These are phyloP conservation scores for Nigrospora oryzae DNA, from an alignment of 2,329 filamentous ascomycete species.

Conservation along the genomic window DNA sequence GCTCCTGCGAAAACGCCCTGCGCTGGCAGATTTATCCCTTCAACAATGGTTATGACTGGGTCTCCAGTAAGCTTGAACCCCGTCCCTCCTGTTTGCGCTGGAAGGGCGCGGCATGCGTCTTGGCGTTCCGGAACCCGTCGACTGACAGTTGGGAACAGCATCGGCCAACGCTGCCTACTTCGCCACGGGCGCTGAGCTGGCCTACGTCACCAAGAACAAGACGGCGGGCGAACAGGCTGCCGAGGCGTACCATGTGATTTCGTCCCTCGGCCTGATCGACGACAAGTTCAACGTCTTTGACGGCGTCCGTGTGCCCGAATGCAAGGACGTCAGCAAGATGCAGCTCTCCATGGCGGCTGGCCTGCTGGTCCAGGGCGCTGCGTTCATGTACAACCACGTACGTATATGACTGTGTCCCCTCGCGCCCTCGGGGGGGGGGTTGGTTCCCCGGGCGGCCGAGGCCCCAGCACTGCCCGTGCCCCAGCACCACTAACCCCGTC, in stretches of 20 bases:
- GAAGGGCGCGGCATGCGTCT: neutral
- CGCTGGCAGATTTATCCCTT: slow-evolving; percentile 56
- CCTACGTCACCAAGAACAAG: slow-evolving; percentile 52
- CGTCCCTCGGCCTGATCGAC: slow-evolving; percentile 33
- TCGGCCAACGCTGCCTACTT: slow-evolving; percentile 39
- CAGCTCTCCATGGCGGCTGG: slow-evolving; percentile 46
- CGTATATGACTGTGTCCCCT: slow-evolving; percentile 5
- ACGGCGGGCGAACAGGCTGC: slow-evolving; percentile 43
- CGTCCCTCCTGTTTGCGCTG: too few relatives aligned
- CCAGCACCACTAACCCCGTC: too few relatives aligned
- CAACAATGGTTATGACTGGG: slow-evolving; percentile 41
- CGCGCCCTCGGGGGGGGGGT: neutral
- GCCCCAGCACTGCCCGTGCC: too few relatives aligned
- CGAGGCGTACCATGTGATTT: slow-evolving; percentile 46
- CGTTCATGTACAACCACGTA: slow-evolving; percentile 33
- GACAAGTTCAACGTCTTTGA: slow-evolving; percentile 36
- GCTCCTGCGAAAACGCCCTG: slow-evolving; percentile 48
- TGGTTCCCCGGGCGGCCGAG: neutral
- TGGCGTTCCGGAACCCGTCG: neutral
- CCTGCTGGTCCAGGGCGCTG: slow-evolving; percentile 32
- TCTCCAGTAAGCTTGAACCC: slow-evolving; percentile 23
- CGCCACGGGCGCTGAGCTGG: slow-evolving; percentile 47
- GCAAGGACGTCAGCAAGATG: slow-evolving; percentile 33
- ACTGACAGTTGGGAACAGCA: slow-evolving; percentile 10
- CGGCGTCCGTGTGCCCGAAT: slow-evolving; percentile 33